Evolutionary conservation across 306 rosid genomes (phyloP).

Genomic region (Nissolia schottii): DNA sequence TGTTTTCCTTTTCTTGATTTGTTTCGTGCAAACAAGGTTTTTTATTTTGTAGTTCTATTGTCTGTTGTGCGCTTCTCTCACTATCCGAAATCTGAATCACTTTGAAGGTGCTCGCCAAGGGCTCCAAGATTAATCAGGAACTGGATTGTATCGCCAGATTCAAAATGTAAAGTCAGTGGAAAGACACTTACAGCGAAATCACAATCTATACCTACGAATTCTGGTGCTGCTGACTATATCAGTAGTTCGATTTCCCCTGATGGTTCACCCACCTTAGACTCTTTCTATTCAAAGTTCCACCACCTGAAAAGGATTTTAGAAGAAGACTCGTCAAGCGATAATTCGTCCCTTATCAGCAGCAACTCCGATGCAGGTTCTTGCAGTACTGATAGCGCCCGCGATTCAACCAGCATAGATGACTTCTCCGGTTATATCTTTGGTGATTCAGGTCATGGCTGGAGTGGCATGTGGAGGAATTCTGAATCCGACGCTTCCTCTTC

Average conservation of each 20-base stretch:
- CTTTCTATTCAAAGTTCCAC: constrained; percentile 42
- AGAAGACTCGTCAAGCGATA: constrained; percentile 89
- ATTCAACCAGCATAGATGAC: constrained; percentile 69
- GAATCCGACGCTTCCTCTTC: constrained; percentile 56
- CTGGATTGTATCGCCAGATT: constrained; percentile 43
- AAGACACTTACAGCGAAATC: constrained; percentile 37
- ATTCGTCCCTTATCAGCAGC: constrained; percentile 73
- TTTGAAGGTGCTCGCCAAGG: constrained; percentile 83
- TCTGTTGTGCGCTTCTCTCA: constrained; percentile 16
- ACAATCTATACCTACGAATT: constrained; percentile 19
- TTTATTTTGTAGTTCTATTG: not conserved
- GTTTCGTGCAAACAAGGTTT: not conserved
- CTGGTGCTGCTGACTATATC: constrained; percentile 28
- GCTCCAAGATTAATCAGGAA: constrained; percentile 77
- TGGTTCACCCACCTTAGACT: constrained; percentile 35
- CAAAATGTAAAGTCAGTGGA: constrained; percentile 43
- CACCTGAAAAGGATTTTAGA: constrained; percentile 50
- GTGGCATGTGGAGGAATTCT: constrained; percentile 38
- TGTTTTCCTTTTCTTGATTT: not conserved
- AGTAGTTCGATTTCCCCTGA: constrained; percentile 27
- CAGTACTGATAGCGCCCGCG: constrained; percentile 70
- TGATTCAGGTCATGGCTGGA: constrained; percentile 50
- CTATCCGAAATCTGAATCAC: constrained; percentile 12
- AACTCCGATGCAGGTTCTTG: constrained; percentile 85
- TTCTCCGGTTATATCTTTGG: constrained; percentile 81